These are phyloP conservation scores for Sporisorium scitamineum DNA, from an alignment of 1,284 basidiomycete species.

Conservation along the genomic window DNA sequence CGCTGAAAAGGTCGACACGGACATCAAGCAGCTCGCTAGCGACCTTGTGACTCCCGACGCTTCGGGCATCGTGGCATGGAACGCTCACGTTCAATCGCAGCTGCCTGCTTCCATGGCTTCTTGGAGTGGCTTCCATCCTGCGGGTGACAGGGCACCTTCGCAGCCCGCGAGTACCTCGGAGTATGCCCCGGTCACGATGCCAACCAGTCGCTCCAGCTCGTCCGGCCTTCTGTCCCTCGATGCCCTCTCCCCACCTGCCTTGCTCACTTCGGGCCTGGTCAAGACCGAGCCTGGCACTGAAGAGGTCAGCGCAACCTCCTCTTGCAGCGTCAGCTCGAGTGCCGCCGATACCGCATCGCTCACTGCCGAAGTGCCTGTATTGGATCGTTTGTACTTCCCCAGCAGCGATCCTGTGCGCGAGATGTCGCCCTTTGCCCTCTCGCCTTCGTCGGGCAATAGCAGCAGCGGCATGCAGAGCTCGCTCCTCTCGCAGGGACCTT, in stretches of 20 bases:
- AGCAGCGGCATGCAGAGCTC: slow-evolving; percentile 19
- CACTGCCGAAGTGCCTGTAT: slow-evolving; percentile 10
- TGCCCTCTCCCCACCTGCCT: slow-evolving; percentile 27
- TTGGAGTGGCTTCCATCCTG: slow-evolving; percentile 30
- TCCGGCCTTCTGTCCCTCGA: slow-evolving; percentile 28
- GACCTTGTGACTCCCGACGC: slow-evolving; percentile 23
- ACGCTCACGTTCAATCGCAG: slow-evolving; percentile 42
- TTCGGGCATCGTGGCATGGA: slow-evolving; percentile 40
- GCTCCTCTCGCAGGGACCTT: slow-evolving; percentile 16
- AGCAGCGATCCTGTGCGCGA: slow-evolving; percentile 5
- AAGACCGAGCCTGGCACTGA: slow-evolving; percentile 11
- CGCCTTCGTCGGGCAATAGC: slow-evolving; percentile 17
- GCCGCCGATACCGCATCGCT: slow-evolving; percentile 20
- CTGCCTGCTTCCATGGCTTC: slow-evolving; percentile 22
- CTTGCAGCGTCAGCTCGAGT: slow-evolving; percentile 35
- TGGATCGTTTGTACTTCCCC: slow-evolving; percentile 31
- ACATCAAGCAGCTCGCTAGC: slow-evolving; percentile 31
- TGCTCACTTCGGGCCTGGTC: slow-evolving; percentile 9
- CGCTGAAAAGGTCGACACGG: slow-evolving; percentile 29
- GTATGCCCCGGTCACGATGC: slow-evolving; percentile 7
- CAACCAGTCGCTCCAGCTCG: slow-evolving; percentile 31
- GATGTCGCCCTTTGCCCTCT: slow-evolving; percentile 26
- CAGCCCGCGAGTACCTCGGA: slow-evolving; percentile 14
- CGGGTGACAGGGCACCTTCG: neutral
- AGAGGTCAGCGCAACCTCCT: slow-evolving; percentile 20